Evolutionary conservation across 306 rosid genomes (phyloP).

Genomic region (Rosa lucieae): DNA sequence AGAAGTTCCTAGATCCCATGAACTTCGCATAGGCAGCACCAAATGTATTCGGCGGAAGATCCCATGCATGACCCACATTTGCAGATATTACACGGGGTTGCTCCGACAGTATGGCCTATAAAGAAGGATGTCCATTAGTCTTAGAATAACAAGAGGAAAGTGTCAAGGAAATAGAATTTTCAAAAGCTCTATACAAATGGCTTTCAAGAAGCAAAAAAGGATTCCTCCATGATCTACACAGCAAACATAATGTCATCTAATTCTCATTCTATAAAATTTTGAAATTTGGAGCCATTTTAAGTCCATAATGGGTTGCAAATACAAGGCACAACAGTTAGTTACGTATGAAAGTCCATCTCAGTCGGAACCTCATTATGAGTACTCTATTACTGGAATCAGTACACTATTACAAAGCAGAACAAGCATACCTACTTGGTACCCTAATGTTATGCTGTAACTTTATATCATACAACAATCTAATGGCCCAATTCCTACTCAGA

Average conservation of each 20-base stretch:
- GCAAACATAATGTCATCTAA: not conserved
- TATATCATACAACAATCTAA: not conserved
- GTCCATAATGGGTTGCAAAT: not conserved
- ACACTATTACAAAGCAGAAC: not conserved
- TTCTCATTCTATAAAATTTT: not conserved
- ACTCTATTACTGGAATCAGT: not conserved
- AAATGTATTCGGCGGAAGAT: constrained; percentile 72
- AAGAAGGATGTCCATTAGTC: constrained; percentile 13
- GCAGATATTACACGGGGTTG: constrained; percentile 70
- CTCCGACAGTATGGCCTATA: constrained; percentile 63
- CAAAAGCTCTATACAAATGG: not conserved
- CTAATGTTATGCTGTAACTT: not conserved
- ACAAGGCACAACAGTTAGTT: not conserved
- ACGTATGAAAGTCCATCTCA: not conserved
- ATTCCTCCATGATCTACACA: not conserved
- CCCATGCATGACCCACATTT: constrained; percentile 85
- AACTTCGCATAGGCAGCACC: constrained; percentile 92
- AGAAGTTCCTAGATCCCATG: constrained; percentile 96
- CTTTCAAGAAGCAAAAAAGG: not conserved
- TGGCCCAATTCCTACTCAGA: too few relatives aligned
- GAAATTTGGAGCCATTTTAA: not conserved
- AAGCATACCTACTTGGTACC: not conserved
- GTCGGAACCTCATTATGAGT: not conserved
- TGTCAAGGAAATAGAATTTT: not conserved
- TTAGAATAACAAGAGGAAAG: not conserved